A percentile compares a stretch with the other conserved stretches of the same genome.
Evolutionary conservation across 805 yeast genomes (phyloP).

Genomic region (Saccharomycopsis malanga): DNA sequence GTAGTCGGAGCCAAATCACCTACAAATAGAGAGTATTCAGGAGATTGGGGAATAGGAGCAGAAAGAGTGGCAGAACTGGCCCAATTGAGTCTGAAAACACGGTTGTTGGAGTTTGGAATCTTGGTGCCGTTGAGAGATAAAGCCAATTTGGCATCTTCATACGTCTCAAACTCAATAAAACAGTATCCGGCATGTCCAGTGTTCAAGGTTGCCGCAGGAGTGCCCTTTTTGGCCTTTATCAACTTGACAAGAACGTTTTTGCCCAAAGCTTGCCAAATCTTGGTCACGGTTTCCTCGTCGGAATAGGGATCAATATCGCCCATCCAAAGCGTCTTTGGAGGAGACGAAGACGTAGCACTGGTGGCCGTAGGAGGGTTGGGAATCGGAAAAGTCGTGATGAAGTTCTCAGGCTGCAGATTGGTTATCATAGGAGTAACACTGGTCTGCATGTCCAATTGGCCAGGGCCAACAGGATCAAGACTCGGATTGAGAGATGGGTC

Average conservation of each 20-base stretch:
- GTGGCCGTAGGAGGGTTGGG: conserved; percentile 51
- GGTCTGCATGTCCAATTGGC: too few relatives aligned
- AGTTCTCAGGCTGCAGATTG: conserved; percentile 29
- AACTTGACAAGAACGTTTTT: conserved; percentile 59
- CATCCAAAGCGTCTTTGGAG: conserved; percentile 80
- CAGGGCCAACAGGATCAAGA: too few relatives aligned
- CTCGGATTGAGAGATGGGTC: too few relatives aligned
- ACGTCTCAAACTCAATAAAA: conserved; percentile 65
- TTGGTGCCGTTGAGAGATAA: conserved; percentile 57
- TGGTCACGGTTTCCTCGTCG: conserved; percentile 52
- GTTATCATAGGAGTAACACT: conserved; percentile 16
- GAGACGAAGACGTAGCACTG: conserved; percentile 38
- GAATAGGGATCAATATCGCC: conserved; percentile 80
- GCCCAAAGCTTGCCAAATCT: conserved; percentile 53
- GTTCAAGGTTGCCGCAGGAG: conserved; percentile 30
- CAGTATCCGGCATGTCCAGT: conserved; percentile 60
- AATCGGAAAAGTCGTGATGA: conserved; percentile 25
- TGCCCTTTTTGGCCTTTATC: conserved; percentile 44
- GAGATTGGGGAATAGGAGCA: conserved; percentile 64
- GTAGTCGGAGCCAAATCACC: conserved; percentile 75
- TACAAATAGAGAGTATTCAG: conserved; percentile 74
- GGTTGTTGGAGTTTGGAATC: conserved; percentile 51
- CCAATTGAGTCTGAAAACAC: conserved; percentile 73
- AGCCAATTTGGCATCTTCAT: conserved; percentile 64
- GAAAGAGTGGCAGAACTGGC: conserved; percentile 74